Percentiles rank a stretch among this genome's conserved stretches.
These are phyloP conservation scores for Phytophthora cryptogea DNA, from an alignment of 352 stramenopile genomes.

Conservation along the genomic window DNA sequence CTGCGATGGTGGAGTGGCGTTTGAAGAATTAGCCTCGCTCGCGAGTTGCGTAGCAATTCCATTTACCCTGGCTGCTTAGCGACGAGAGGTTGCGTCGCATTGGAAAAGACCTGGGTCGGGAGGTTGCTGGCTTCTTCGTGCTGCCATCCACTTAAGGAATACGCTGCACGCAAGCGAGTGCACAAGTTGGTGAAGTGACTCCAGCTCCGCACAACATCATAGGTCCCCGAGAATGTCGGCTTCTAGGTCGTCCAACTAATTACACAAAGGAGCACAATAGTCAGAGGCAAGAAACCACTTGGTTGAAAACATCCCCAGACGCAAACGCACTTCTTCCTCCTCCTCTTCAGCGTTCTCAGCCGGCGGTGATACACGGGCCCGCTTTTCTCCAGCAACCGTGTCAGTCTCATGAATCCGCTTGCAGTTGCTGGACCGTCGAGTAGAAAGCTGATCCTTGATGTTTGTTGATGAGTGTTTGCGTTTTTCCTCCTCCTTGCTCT, in stretches of 20 bases:
- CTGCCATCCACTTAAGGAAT: slow-evolving; percentile 1
- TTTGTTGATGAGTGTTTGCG: slow-evolving; percentile 53
- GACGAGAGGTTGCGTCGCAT: not conserved
- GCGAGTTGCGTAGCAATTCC: not conserved
- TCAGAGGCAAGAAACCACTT: slow-evolving; percentile 5
- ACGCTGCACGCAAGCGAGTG: not conserved
- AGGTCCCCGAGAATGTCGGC: slow-evolving; percentile 71
- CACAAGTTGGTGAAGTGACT: not conserved
- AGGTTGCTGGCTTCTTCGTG: slow-evolving; percentile 11
- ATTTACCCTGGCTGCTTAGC: not conserved
- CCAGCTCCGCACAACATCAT: slow-evolving; percentile 23
- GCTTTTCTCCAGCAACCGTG: slow-evolving; percentile 27
- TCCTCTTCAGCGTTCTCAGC: slow-evolving; percentile 40
- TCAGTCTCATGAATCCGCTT: slow-evolving; percentile 26
- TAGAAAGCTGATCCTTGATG: slow-evolving; percentile 63
- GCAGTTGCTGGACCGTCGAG: slow-evolving; percentile 37
- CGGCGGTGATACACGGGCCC: slow-evolving; percentile 21
- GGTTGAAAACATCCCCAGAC: slow-evolving; percentile 6
- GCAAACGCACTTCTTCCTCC: slow-evolving; percentile 40
- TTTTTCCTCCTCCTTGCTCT: slow-evolving; percentile 61
- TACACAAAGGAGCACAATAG: not conserved
- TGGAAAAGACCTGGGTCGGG: slow-evolving; percentile 1
- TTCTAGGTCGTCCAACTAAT: slow-evolving; percentile 76
- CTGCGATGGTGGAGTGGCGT: slow-evolving; percentile 1
- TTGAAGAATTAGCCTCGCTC: not conserved